phyloP scores from a whole-genome alignment of 495 filamentous ascomycete species.

The Jackrogersella minutella region DNA sequence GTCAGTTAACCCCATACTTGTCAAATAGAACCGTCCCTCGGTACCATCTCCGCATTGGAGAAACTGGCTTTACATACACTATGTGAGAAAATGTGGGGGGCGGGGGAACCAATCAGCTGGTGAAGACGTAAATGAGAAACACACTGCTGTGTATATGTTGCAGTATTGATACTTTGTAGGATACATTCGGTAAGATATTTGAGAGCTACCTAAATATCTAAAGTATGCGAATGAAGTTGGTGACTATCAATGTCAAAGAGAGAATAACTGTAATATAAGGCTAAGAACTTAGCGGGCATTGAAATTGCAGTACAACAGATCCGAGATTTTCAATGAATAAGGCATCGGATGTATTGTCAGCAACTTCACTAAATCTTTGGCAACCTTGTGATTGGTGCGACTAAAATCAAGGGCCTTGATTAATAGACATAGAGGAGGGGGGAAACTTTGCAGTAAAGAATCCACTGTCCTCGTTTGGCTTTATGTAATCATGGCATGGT shows the following conservation, averaged over 20 bases:
- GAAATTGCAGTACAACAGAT: too few species aligned
- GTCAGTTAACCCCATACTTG: slow-evolving; percentile 39
- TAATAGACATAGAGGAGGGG: not conserved
- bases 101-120: slow-evolving; percentile 39
- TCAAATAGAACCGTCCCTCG: slow-evolving; percentile 14
- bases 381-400: slow-evolving; percentile 4
- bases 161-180: slow-evolving; percentile 25
- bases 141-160: slow-evolving; percentile 13
- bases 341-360: not conserved
- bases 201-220: too few species aligned
- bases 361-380: not conserved
- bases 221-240: not conserved
- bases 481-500: not conserved
- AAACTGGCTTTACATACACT: slow-evolving; percentile 34
- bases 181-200: not conserved
- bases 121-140: slow-evolving; percentile 9
- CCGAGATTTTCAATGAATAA: too few species aligned
- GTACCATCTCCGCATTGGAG: slow-evolving; percentile 47
- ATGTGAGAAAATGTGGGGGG: slow-evolving; percentile 40
- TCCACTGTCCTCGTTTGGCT: too few species aligned
- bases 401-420: not conserved
- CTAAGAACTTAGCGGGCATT: too few species aligned
- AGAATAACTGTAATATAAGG: not conserved
- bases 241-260: too few species aligned
- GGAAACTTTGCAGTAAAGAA: too few species aligned